Evolutionary conservation across 768 basidiomycete species (phyloP).

Genomic region (Pleurotus pulmonarius): DNA sequence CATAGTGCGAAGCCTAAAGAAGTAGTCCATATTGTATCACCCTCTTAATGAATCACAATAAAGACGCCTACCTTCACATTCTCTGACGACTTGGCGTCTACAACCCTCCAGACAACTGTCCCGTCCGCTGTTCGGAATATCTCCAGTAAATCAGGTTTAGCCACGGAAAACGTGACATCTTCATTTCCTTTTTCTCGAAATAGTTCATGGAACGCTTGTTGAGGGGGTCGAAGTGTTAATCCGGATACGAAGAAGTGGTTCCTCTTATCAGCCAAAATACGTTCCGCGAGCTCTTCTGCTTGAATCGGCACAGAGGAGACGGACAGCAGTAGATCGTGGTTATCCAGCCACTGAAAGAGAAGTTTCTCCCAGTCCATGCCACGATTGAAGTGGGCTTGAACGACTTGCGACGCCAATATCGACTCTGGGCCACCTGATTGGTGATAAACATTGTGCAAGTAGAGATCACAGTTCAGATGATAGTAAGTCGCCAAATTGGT

Average conservation of each 20-base stretch:
- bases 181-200: constrained; percentile 26
- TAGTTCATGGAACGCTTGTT: constrained; percentile 24
- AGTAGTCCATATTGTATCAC: background rate
- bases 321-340: constrained; percentile 33
- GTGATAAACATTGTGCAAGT: constrained; percentile 40
- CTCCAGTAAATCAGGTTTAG: constrained; percentile 48
- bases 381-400: constrained; percentile 36
- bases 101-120: constrained; percentile 37
- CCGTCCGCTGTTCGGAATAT: constrained; percentile 28
- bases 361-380: constrained; percentile 42
- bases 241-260: constrained; percentile 44
- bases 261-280: constrained; percentile 39
- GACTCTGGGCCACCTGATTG: constrained; percentile 6
- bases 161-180: constrained; percentile 39
- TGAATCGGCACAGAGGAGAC: constrained; percentile 33
- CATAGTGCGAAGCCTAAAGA: constrained; percentile 43
- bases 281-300: constrained; percentile 30
- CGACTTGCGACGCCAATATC: constrained; percentile 23
- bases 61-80: constrained; percentile 35
- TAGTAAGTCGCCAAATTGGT: constrained; percentile 44
- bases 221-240: constrained; percentile 39
- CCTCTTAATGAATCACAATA: background rate
- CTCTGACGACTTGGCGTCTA: constrained; percentile 49
- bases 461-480: constrained; percentile 44
- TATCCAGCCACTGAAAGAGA: constrained; percentile 40